Base-by-base conservation (phyloP, 2,329 filamentous ascomycete genomes). In the Diaporthe citriasiana region DNA sequence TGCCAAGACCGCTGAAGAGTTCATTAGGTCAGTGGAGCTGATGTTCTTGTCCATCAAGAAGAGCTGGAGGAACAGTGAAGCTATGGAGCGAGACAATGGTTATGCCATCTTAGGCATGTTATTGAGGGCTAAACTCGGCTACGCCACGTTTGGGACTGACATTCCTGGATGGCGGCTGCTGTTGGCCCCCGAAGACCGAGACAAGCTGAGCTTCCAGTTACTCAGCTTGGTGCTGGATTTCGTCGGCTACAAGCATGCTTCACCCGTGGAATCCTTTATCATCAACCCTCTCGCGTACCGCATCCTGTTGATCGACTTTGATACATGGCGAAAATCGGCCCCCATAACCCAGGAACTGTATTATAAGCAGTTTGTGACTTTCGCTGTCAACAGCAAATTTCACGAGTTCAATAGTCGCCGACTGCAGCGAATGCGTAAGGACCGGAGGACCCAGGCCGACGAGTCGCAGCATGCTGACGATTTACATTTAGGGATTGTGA, bases 21-120 rank as follows among this genome's bases (percentile, higher is more conserved):
- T 95, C 38, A 85, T 95, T 13, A 89, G 94, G 71, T 92, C 95
- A 1, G 91, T 97, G 3, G 92, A 97, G 79, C 93, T 97, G 79
- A 87, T 98, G 35, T 95, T 98, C 76, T 91, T 94, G 77, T 94
- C 94, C 75, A 93, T 98, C 66, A 93, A 94, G 77, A 93, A 94
- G 76, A 98, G 94, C 81, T 99, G 97, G 97, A 91, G 97, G 76
- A 98, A 98, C 77, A 98, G 97, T 78, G 97, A 99, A 82, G 95
- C 97, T 35, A 98, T 99, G 93, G 97, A 99, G 82, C 92, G 94
- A 79, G 95, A 97, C 74, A 97, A 97, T 78, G 97, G 96, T 0
- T 99, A 98, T 81, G 93, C 94, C 35, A 94, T 98, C 47, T 85
- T 99, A 68, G 93, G 93, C 53, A 91, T 95, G 82, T 88, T 98